phyloP scores from a whole-genome alignment of 768 basidiomycete genomes.

The Tylopilus subfusipes region DNA sequence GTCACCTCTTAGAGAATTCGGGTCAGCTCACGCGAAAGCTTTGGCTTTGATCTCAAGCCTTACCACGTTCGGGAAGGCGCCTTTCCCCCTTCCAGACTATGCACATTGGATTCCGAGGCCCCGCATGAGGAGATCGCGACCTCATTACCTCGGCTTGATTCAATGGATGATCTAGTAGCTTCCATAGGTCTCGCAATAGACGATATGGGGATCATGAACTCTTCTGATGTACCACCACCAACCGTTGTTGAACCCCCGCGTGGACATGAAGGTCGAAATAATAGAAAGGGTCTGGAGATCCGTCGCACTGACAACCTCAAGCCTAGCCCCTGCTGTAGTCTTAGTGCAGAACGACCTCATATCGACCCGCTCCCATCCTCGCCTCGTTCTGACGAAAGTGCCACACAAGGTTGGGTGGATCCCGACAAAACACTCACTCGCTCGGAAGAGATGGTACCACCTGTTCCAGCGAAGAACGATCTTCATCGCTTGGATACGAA shows the following conservation, averaged over 20 bases:
- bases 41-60: conserved; percentile 11
- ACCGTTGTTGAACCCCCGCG: conserved; percentile 41
- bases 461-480: conserved; percentile 30
- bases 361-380: conserved; percentile 11
- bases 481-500: conserved; percentile 22
- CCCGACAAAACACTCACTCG: conserved; percentile 13
- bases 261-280: conserved; percentile 27
- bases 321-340: not conserved
- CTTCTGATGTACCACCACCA: conserved; percentile 35
- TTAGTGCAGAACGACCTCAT: conserved; percentile 15
- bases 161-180: conserved; percentile 38
- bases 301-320: conserved; percentile 25
- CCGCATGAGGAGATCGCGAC: conserved; percentile 17
- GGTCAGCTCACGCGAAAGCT: conserved; percentile 26
- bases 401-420: conserved; percentile 15
- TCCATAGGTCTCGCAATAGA: conserved; percentile 38
- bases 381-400: conserved; percentile 21
- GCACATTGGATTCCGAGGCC: conserved; percentile 23
- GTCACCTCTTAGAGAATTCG: not conserved
- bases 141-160: conserved; percentile 27
- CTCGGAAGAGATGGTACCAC: conserved; percentile 23
- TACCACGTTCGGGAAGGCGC: conserved; percentile 60
- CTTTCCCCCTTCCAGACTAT: conserved; percentile 47
- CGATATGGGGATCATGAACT: conserved; percentile 35
- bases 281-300: conserved; percentile 30